Conservation (phyloP, 192 early-diverging fungal genomes). For the Entomortierella parvispora region DNA sequence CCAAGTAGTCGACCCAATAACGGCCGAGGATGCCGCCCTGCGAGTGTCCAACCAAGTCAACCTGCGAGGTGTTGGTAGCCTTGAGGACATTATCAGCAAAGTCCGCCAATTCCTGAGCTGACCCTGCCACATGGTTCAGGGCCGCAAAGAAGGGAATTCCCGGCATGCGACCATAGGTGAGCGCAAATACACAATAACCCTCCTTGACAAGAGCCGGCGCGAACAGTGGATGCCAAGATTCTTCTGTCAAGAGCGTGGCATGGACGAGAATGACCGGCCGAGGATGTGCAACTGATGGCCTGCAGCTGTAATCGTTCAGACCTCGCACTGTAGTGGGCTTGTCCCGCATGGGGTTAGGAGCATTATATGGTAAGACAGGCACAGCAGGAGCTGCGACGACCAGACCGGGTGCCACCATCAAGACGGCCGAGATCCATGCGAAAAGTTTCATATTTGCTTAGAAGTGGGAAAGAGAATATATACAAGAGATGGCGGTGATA, state of each 20-base stretch:
- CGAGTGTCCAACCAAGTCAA: slow-evolving; percentile 19
- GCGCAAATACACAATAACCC: slow-evolving; percentile 21
- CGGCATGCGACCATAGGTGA: slow-evolving; percentile 13
- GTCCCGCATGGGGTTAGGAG: too few relatives aligned
- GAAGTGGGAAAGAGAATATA: too few relatives aligned
- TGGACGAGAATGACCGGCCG: slow-evolving; percentile 32
- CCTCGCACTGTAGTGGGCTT: slow-evolving; percentile 1
- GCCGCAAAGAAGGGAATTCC: slow-evolving; percentile 13
- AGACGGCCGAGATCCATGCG: too few relatives aligned
- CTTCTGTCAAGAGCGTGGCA: slow-evolving; percentile 8
- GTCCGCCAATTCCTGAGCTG: slow-evolving; percentile 9
- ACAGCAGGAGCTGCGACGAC: too few relatives aligned
- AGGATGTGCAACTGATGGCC: slow-evolving; percentile 28
- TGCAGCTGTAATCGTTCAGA: slow-evolving; percentile 33
- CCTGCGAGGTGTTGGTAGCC: slow-evolving; percentile 7
- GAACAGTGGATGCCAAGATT: slow-evolving; percentile 17
- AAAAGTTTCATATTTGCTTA: too few relatives aligned
- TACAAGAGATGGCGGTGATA: too few relatives aligned
- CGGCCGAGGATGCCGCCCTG: slow-evolving; percentile 11
- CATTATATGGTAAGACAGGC: too few relatives aligned
- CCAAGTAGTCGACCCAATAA: slow-evolving; percentile 13
- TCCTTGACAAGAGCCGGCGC: slow-evolving; percentile 10
- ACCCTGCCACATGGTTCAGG: background rate
- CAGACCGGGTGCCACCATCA: too few relatives aligned
- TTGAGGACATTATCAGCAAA: slow-evolving; percentile 7